A percentile compares a stretch with the other conserved stretches of the same genome.
Evolutionary conservation across 176 grass and related monocot species (phyloP).

Genomic region (Urochloa ruziziensis): DNA sequence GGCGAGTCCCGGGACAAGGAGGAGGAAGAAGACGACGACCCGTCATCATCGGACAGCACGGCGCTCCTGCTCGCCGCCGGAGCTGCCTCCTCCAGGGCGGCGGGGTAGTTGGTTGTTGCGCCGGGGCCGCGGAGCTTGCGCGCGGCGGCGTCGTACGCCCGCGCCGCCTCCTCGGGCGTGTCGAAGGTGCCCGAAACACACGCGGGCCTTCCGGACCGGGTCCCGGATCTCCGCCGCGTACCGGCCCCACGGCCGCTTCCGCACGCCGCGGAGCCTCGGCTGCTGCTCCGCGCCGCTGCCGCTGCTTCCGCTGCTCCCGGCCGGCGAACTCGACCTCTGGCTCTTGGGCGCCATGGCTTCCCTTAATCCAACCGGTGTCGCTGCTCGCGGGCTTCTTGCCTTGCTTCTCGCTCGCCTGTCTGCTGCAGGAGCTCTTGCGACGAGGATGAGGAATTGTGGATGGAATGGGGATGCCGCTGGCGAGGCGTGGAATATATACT

Average conservation of each 20-base stretch:
- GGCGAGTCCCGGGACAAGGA: neutral
- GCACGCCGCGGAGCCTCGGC: conserved; percentile 64
- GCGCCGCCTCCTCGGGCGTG: conserved; percentile 71
- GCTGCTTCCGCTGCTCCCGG: neutral
- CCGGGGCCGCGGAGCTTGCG: conserved; percentile 1
- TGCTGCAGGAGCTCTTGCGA: neutral
- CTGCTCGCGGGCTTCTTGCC: neutral
- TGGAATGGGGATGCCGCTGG: neutral
- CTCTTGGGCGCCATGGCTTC: neutral
- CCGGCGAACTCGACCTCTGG: neutral
- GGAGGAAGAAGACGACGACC: neutral
- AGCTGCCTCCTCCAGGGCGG: neutral
- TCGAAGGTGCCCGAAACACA: conserved; percentile 94
- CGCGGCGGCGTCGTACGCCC: conserved; percentile 58
- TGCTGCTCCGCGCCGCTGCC: neutral
- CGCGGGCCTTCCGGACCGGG: conserved; percentile 57
- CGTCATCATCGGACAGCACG: neutral
- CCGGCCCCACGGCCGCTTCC: conserved; percentile 83
- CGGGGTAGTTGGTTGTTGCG: conserved; percentile 13
- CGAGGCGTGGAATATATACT: neutral
- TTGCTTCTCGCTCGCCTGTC: neutral
- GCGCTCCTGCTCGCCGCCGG: neutral
- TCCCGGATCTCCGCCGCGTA: conserved; percentile 92
- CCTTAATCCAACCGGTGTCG: neutral
- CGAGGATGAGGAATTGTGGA: too few species aligned